Evolutionary conservation across 768 basidiomycete species (phyloP).

Genomic region (Mycena capillaripes): DNA sequence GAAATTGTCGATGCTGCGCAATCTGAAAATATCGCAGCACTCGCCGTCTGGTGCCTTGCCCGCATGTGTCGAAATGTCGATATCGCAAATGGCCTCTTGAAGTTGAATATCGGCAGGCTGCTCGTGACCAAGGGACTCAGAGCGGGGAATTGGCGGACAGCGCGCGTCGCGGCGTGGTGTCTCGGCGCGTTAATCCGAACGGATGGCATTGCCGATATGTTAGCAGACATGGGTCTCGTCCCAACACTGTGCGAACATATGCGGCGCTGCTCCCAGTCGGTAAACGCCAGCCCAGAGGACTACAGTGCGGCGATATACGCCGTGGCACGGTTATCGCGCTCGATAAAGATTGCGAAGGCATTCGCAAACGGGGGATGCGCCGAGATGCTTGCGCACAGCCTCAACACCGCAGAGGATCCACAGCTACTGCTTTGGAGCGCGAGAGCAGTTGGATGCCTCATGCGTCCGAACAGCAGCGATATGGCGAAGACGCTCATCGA

Average conservation of each 20-base stretch:
- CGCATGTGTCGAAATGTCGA: constrained; percentile 41
- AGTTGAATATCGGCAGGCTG: constrained; percentile 34
- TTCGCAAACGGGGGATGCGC: constrained; percentile 39
- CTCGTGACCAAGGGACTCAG: constrained; percentile 37
- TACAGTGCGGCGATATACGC: constrained; percentile 38
- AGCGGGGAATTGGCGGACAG: constrained; percentile 21
- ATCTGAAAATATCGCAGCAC: constrained; percentile 37
- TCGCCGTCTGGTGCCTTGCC: constrained; percentile 42
- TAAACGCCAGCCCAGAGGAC: constrained; percentile 34
- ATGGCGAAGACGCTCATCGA: constrained; percentile 41
- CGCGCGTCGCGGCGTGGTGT: constrained; percentile 40
- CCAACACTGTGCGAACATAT: constrained; percentile 37
- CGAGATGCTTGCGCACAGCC: constrained; percentile 35
- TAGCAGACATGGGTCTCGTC: constrained; percentile 35
- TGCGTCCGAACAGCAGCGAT: constrained; percentile 45
- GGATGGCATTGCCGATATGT: constrained; percentile 40
- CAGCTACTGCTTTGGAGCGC: constrained; percentile 39
- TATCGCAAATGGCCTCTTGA: constrained; percentile 42
- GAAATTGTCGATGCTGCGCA: constrained; percentile 38
- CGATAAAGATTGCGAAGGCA: constrained; percentile 43
- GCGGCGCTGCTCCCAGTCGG: constrained; percentile 26
- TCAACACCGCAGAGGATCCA: constrained; percentile 36
- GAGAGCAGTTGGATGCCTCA: constrained; percentile 43
- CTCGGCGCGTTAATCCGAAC: constrained; percentile 38
- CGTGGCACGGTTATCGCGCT: constrained; percentile 41